These are phyloP conservation scores for Diplotaxis tenuifolia DNA, from an alignment of 345 rosid genomes.

Conservation along the genomic window DNA sequence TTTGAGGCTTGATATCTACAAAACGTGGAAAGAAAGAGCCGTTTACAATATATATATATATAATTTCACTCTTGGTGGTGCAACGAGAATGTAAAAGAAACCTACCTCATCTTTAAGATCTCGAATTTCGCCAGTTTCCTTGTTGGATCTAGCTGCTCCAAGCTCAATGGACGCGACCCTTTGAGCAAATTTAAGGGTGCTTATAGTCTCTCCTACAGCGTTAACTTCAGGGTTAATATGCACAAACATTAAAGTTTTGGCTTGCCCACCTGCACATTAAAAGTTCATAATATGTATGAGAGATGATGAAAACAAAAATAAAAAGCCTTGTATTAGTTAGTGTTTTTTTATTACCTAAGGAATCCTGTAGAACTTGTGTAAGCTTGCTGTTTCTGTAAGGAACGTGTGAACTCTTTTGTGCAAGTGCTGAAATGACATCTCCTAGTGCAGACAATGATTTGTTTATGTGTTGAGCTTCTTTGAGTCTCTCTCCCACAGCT, in stretches of 20 bases:
- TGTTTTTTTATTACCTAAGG: constrained; percentile 62
- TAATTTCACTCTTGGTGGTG: not conserved
- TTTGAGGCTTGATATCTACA: constrained; percentile 74
- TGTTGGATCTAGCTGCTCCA: constrained; percentile 91
- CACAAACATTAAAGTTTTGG: constrained; percentile 94
- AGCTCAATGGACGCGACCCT: constrained; percentile 93
- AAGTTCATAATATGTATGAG: not conserved
- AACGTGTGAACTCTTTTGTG: constrained; percentile 87
- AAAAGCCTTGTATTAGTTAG: not conserved
- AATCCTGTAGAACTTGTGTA: constrained; percentile 91
- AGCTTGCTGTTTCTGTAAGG: constrained; percentile 98
- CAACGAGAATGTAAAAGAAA: not conserved
- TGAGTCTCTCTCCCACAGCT: constrained; percentile 93
- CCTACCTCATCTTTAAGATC: constrained; percentile 98
- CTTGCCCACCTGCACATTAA: constrained; percentile 80
- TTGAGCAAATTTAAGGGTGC: constrained; percentile 96
- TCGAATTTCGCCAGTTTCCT: constrained; percentile 86
- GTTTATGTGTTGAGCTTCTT: constrained; percentile 96
- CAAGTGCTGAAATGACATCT: constrained; percentile 93
- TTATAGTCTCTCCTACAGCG: constrained; percentile 84
- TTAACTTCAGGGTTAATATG: constrained; percentile 87
- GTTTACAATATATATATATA: not conserved
- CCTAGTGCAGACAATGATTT: constrained; percentile 93
- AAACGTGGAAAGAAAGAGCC: not conserved
- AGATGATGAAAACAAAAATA: not conserved